These are phyloP conservation scores for Lophiotrema nucula DNA, from an alignment of 495 filamentous ascomycete species.

Conservation along the genomic window DNA sequence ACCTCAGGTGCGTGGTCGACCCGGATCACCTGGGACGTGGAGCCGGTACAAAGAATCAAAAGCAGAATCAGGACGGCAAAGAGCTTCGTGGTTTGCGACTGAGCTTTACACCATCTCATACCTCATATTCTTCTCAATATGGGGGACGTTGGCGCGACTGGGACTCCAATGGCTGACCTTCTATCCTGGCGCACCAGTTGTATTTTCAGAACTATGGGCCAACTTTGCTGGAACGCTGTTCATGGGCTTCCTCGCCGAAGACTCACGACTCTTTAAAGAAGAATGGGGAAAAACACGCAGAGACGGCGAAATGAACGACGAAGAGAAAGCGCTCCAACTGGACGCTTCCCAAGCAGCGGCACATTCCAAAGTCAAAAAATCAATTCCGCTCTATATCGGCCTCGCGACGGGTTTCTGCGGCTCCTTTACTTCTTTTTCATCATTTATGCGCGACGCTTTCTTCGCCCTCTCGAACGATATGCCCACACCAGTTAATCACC, in stretches of 20 bases:
- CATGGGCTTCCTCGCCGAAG: constrained; percentile 84
- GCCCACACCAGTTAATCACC: constrained; percentile 47
- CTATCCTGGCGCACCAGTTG: constrained; percentile 74
- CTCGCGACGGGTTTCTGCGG: constrained; percentile 94
- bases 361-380: constrained; percentile 60
- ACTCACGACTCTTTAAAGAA: constrained; percentile 69
- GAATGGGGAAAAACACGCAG: constrained; percentile 53
- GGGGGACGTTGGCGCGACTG: constrained; percentile 82
- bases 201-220: constrained; percentile 79
- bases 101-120: constrained; percentile 76
- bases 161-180: constrained; percentile 78
- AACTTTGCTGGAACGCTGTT: constrained; percentile 82
- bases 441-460: constrained; percentile 82
- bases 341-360: constrained; percentile 9
- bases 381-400: constrained; percentile 86
- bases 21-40: background rate
- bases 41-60: background rate
- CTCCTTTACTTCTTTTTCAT: constrained; percentile 86
- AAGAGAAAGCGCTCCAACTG: constrained; percentile 38
- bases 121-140: constrained; percentile 80
- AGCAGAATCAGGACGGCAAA: background rate
- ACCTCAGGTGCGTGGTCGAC: constrained; percentile 7
- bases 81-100: constrained; percentile 58
- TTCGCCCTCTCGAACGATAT: constrained; percentile 78
- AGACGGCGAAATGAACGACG: constrained; percentile 12